Evolutionary conservation across 805 yeast genomes (phyloP), one percentile per base, ranked within the genome.

Genomic region (Phaffomyces opuntiae): DNA sequence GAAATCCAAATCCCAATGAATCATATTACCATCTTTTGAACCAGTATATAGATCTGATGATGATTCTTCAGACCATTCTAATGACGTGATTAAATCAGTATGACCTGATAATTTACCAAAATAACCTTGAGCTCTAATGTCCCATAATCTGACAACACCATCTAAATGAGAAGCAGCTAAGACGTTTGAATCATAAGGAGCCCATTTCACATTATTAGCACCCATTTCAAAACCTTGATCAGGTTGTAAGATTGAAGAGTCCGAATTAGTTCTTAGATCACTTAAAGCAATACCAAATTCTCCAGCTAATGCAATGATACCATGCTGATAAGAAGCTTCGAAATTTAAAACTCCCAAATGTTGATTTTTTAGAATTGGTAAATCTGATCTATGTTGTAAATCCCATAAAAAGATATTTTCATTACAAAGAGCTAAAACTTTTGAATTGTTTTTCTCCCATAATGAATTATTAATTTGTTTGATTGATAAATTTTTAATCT

Each of bases 361-460:
- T 38, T 69, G 71, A 33, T 77, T 69, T 44, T 79, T 77, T 40
- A 78, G 61, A 11, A 78, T 61, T 4, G 95, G 95, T 19, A 66
- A 56, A 58, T 80, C 73, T 41, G 81, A 70, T 57, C 83, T 67
- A 52, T 73, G 70, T 12, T 81, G 62, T 48, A 74, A 60, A 53
- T 89, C 89, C 91, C 96, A 89, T 42, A 83, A 64, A 59, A 86
- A 89, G 13, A 90, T 53, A 47, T 82, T 77, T 49, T 83, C 82
- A 47, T 80, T 80, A 59, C 83, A 86, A 7, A 80, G 60, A 0
- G 95, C 70, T 27, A 84, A 63, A 44, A 88, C 62, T 9, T 43
- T 42, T 16, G 50, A 46, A 16, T 49, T 32, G 43, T 48, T 60
- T 43, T 56, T 65, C 55, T 36, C 59, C 60, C 58, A 53, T 16